Base-by-base conservation (phyloP, 2,329 filamentous ascomycete species). In the Colletotrichum gloeosporioides region DNA sequence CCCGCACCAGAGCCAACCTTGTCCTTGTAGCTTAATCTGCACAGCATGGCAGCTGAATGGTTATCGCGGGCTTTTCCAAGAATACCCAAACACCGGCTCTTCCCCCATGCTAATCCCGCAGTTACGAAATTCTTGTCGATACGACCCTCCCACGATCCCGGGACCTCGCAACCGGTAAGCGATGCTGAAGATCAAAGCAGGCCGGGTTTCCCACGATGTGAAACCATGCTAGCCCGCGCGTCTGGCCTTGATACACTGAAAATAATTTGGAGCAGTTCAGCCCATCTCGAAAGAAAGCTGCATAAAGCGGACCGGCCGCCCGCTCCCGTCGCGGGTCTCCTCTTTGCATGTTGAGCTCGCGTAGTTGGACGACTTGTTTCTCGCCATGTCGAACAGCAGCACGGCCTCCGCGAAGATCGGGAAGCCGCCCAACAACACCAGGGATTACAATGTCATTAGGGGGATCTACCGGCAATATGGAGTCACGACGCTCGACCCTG, bases 391-490 rank as follows among this genome's bases (percentile, higher is more conserved):
- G 27, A 71, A 67, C 68, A 55, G n/a, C 10, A 67, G n/a, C 10
- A 67, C 73, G 36, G 36, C 12, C 16, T 75, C 73, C 53, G 73
- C 73, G 13, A 75, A 75, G 36, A 62, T 75, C 10, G 73, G 76
- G 15, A 68, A 73, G 25, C 69, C 73, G 8, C 76, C 76, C 22
- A 73, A 73, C 25, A 77, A 71, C 29, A 27, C 22, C n/a, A 61
- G 69, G 36, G 76, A 76, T 59, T 75, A 64, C 49, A 71, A 77
- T 34, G 72, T 77, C 39, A 73, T 76, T 55, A 59, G 44, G 59
- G 76, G 73, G 6, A 75, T 75, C 34, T 75, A 75, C 62, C 73
- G 73, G 25, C 68, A 75, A 25, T 75, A 75, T 63, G 73, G 73
- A 12, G 31, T 71, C 31, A 76, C 76, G 10, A 73, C 44, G 8